Percentiles rank a stretch among this genome's conserved stretches.
phyloP scores from a whole-genome alignment of 176 grass and related monocot species.

The Carex littledalei region DNA sequence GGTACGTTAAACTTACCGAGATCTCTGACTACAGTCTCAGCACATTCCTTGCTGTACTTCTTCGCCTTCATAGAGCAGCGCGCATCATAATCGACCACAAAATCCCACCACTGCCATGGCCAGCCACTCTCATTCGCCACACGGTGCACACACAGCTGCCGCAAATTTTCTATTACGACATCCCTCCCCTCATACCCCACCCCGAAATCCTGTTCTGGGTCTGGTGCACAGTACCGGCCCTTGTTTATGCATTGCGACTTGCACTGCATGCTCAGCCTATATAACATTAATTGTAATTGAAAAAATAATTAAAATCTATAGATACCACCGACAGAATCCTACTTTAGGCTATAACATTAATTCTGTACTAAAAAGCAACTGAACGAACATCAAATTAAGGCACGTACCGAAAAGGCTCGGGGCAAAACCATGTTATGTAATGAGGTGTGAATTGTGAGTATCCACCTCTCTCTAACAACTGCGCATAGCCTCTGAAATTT shows the following conservation, averaged over 20 bases:
- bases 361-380: background rate
- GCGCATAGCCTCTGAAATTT: slow-evolving; percentile 73
- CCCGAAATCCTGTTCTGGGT: slow-evolving; percentile 76
- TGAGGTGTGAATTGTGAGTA: slow-evolving; percentile 87
- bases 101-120: slow-evolving; percentile 96
- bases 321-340: background rate
- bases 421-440: slow-evolving; percentile 99
- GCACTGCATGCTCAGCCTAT: slow-evolving; percentile 48
- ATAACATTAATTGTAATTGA: background rate
- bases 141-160: slow-evolving; percentile 88
- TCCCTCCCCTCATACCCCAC: slow-evolving; percentile 84
- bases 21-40: slow-evolving; percentile 58
- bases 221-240: slow-evolving; percentile 85
- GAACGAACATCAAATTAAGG: background rate
- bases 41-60: slow-evolving; percentile 83
- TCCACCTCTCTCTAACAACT: slow-evolving; percentile 66
- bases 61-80: slow-evolving; percentile 96
- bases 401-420: slow-evolving; percentile 39
- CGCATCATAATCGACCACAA: slow-evolving; percentile 78
- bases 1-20: slow-evolving; percentile 30
- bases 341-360: background rate
- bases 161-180: slow-evolving; percentile 80
- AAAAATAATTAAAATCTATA: background rate
- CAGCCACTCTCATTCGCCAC: slow-evolving; percentile 56
- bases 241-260: slow-evolving; percentile 88